Evolutionary conservation across 129 eudicot genomes (phyloP), one percentile per base, ranked within the genome.

Genomic region (Flaveria sonorensis): DNA sequence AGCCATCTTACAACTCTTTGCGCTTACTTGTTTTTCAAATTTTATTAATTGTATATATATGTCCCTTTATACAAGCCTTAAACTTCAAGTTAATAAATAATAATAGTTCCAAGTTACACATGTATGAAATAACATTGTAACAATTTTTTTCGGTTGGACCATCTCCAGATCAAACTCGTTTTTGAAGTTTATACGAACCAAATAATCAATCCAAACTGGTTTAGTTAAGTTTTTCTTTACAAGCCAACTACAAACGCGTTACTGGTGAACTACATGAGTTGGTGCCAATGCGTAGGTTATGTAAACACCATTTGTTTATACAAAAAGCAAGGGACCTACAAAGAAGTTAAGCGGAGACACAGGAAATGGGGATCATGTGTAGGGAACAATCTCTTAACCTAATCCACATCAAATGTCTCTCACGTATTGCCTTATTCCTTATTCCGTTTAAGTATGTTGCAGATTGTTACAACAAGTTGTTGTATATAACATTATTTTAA

Each of bases 371-470:
- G 53, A 73, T 73, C 84, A 80, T 80, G 84, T 74, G 84, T 73
- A 66, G 84, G 84, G 84, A 80, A 80, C 84, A 80, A 66, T 53
- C 45, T 59, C 70, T 73, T 66, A 73, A 80, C 79, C 83, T 80
- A 73, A 80, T 59, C 68, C 75, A 66, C 70, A 43, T 80, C 75
- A 80, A 80, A 40, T 80, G 79, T 80, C 75, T 68, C 69, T 55
- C 26, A 57, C 4, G 0, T 47, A 47, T 47, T 47, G 53, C 6
- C 16, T 48, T 48, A 14, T 48, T 48, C 53, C 53, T 48, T 48
- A 48, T 48, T 48, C 18, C 53, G 14, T 48, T 13, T 13, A 4
- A 14, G 4, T 48, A 48, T 48, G 53, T 48, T 48, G 40, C 40
- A 36, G 5, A 36, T 36, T 36, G 7, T 36, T 36, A 36, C 40